These are phyloP conservation scores for Asterophora lycoperdoides DNA, from an alignment of 768 basidiomycete species.

Conservation along the genomic window DNA sequence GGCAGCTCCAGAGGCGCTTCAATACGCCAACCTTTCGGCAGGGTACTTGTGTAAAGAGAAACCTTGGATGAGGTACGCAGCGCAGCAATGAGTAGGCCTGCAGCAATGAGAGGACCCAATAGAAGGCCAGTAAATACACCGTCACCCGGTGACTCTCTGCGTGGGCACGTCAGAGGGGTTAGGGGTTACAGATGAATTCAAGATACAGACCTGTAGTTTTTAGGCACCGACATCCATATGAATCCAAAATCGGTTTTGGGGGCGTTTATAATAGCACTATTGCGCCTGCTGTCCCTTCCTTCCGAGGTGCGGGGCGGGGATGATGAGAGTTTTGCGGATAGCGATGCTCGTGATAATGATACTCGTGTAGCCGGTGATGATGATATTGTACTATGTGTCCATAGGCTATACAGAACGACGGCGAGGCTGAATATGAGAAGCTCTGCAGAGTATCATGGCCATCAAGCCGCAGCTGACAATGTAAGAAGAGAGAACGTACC, in stretches of 20 bases:
- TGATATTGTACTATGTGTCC: constrained; percentile 50
- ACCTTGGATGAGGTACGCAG: constrained; percentile 30
- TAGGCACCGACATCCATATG: constrained; percentile 89
- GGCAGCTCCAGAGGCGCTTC: constrained; percentile 62
- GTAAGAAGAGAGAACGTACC: constrained; percentile 33
- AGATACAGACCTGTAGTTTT: constrained; percentile 66
- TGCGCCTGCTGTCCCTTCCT: constrained; percentile 42
- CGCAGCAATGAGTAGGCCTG: constrained; percentile 58
- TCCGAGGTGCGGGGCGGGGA: constrained; percentile 41
- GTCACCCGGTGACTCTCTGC: constrained; percentile 78
- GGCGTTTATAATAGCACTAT: constrained; percentile 18
- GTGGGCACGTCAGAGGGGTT: constrained; percentile 5
- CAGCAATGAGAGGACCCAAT: constrained; percentile 77
- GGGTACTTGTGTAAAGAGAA: constrained; percentile 23
- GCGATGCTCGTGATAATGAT: constrained; percentile 19
- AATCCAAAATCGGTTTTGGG: constrained; percentile 59
- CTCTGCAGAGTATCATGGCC: constrained; percentile 36
- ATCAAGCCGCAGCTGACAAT: constrained; percentile 1
- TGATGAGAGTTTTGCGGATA: constrained; percentile 24
- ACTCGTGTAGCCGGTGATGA: constrained; percentile 12
- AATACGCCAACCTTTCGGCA: constrained; percentile 71
- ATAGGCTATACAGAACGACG: constrained; percentile 58
- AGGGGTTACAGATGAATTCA: not conserved
- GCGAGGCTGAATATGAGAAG: constrained; percentile 49
- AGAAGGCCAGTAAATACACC: constrained; percentile 81